A percentile compares a stretch with the other conserved stretches of the same genome.
These are phyloP conservation scores for Trichoderma koningiopsis DNA, from an alignment of 2,329 filamentous ascomycete species.

Conservation along the genomic window DNA sequence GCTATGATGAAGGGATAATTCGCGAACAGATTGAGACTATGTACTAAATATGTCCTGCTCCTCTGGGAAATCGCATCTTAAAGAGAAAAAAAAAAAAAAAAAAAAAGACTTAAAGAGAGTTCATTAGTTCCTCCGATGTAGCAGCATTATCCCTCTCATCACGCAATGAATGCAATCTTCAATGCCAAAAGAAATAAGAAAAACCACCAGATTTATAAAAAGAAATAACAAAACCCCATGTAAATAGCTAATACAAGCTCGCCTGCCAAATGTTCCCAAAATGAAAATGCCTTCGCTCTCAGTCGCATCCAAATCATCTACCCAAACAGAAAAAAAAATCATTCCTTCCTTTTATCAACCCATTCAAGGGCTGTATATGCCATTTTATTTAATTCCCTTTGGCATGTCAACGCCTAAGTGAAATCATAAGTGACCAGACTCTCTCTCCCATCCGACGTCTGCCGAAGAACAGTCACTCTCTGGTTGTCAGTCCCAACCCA, in stretches of 20 bases:
- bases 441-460: slow-evolving; percentile 67
- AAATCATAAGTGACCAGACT: slow-evolving; percentile 87
- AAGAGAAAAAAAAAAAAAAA: not conserved
- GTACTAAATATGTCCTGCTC: not conserved
- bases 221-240: not conserved
- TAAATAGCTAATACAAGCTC: not conserved
- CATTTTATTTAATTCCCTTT: not conserved
- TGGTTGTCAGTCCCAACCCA: slow-evolving; percentile 92
- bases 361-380: not conserved
- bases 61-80: not conserved
- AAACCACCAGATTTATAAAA: not conserved
- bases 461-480: slow-evolving; percentile 83
- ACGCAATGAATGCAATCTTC: not conserved
- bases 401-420: slow-evolving; percentile 46
- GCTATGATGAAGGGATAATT: not conserved
- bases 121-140: not conserved
- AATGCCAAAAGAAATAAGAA: not conserved
- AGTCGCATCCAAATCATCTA: not conserved
- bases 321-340: not conserved
- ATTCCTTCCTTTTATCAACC: not conserved
- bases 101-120: not conserved
- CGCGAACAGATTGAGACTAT: not conserved
- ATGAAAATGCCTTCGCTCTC: not conserved
- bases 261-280: slow-evolving; percentile 3
- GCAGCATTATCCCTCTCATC: not conserved